Conservation (phyloP, 768 basidiomycete species). For the Leccinum fibrillosum region DNA sequence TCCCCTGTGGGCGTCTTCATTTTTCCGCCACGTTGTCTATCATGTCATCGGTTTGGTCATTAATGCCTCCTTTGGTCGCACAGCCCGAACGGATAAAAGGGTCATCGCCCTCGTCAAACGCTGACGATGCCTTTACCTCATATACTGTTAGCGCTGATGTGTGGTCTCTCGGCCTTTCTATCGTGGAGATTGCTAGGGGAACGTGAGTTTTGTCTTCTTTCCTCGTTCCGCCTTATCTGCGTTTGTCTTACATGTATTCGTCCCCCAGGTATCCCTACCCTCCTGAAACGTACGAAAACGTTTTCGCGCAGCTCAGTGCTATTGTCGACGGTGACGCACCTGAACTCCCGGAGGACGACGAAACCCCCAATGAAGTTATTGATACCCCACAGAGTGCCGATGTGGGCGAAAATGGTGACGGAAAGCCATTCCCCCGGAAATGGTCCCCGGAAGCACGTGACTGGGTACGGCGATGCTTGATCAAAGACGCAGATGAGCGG, state of each 20-base stretch:
- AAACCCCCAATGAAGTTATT: constrained; percentile 9
- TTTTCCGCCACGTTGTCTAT: constrained; percentile 1
- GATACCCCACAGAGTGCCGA: constrained; percentile 9
- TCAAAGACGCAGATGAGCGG: constrained; percentile 74
- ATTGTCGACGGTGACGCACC: constrained; percentile 96
- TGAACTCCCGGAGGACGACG: constrained; percentile 64
- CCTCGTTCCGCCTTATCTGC: not conserved
- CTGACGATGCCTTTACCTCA: constrained; percentile 38
- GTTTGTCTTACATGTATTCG: constrained; percentile 1
- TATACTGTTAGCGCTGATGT: constrained; percentile 98
- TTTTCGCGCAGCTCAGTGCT: constrained; percentile 94
- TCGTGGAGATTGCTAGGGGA: constrained; percentile 90
- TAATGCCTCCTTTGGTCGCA: not conserved
- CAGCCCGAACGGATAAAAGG: constrained; percentile 97
- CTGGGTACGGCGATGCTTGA: constrained; percentile 78
- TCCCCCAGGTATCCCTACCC: constrained; percentile 79
- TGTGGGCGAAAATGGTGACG: constrained; percentile 14
- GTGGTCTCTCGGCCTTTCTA: constrained; percentile 92
- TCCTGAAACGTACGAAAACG: constrained; percentile 94
- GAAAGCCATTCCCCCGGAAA: constrained; percentile 12
- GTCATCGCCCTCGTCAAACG: constrained; percentile 52
- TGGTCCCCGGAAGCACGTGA: constrained; percentile 58
- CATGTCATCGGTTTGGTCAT: not conserved
- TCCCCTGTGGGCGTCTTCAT: constrained; percentile 1
- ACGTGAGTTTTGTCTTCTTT: constrained; percentile 27